These are phyloP conservation scores for Raffaelea ambrosiae DNA, from an alignment of 2,329 filamentous ascomycete genomes.

Conservation along the genomic window DNA sequence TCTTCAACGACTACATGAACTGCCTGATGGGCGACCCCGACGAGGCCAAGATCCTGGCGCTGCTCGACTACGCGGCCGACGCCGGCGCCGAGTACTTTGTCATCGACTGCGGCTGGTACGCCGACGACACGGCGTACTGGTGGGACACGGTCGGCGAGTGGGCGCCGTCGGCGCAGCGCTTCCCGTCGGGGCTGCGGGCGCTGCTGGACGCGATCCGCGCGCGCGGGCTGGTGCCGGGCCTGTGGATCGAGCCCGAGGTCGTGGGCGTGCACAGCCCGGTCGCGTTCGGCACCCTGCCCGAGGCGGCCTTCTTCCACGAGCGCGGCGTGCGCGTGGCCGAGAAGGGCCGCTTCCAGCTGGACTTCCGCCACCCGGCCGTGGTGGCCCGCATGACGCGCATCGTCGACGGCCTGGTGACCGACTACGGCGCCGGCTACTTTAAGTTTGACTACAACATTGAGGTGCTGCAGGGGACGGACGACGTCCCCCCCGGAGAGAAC, in stretches of 20 bases:
- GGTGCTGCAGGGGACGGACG: conserved; percentile 23
- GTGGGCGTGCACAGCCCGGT: conserved; percentile 21
- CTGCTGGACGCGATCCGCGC: conserved; percentile 17
- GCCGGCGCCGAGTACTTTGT: conserved; percentile 27
- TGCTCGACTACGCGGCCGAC: conserved; percentile 20
- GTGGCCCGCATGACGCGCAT: conserved; percentile 16
- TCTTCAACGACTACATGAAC: conserved; percentile 32
- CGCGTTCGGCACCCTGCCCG: conserved; percentile 15
- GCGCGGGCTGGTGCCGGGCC: conserved; percentile 19
- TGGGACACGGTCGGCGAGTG: conserved; percentile 27
- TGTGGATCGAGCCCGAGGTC: conserved; percentile 28
- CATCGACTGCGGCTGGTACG: conserved; percentile 28
- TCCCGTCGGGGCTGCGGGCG: conserved; percentile 21
- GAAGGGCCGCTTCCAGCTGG: conserved; percentile 23
- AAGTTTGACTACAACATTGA: conserved; percentile 30
- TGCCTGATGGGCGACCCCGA: conserved; percentile 28
- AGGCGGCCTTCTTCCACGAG: conserved; percentile 23
- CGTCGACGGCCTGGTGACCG: conserved; percentile 15
- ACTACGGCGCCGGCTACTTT: conserved; percentile 24
- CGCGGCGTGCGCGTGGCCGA: conserved; percentile 22
- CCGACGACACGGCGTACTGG: conserved; percentile 23
- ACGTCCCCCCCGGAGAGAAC: conserved; percentile 8
- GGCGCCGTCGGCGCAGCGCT: conserved; percentile 22
- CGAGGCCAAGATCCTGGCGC: conserved; percentile 21
- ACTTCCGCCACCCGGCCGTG: conserved; percentile 21